Base-by-base conservation (phyloP, 1,139 yeast genomes). In the Suhomyces atakaporum region DNA sequence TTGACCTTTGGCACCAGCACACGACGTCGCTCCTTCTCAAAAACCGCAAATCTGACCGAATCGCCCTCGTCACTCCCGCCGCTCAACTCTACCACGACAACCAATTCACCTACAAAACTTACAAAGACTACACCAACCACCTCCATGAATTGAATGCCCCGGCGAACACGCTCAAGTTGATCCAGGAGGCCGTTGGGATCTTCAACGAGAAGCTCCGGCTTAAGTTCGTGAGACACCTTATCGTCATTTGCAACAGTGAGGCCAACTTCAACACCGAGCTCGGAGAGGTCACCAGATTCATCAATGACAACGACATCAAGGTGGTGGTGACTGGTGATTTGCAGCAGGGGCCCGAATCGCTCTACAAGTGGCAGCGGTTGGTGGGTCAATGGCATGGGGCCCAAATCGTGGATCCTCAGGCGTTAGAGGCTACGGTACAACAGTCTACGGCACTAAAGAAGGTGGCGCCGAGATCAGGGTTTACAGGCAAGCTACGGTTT, bases 11-110 rank as follows among this genome's bases (percentile, higher is more conserved):
- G 22, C 75, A 71, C 44, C 73, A 73, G 40, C 56, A 64, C 24
- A 56, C 77, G 15, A 52, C 70, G 4, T 56, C 63, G 23, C 74
- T 78, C 42, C 64, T 72, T 28, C 41, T 73, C 39, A 62, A 69
- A 35, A 81, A 69, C 5, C 64, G 86, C 29, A 80, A 79, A 49
- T 73, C 80, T 3, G 88, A 82, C 47, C 61, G 63, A 27, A 66
- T 79, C 2, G 75, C 79, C 0, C 54, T 79, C 3, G 59, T 77
- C 2, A 60, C 13, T 25, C 53, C 52, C 1, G 45, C 41, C 23
- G 53, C 48, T 0, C 57, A 51, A 11, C 36, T 45, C 21, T 60
- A 55, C 35, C 39, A 49, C 13, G 66, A 66, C n/a, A 51, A 63
- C 23, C 47, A 39, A 14, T 42, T 49, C 42, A 39, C 49, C 2